These are phyloP conservation scores for Cryptococcus amylolentus DNA, from an alignment of 1,284 basidiomycete species.

Conservation along the genomic window DNA sequence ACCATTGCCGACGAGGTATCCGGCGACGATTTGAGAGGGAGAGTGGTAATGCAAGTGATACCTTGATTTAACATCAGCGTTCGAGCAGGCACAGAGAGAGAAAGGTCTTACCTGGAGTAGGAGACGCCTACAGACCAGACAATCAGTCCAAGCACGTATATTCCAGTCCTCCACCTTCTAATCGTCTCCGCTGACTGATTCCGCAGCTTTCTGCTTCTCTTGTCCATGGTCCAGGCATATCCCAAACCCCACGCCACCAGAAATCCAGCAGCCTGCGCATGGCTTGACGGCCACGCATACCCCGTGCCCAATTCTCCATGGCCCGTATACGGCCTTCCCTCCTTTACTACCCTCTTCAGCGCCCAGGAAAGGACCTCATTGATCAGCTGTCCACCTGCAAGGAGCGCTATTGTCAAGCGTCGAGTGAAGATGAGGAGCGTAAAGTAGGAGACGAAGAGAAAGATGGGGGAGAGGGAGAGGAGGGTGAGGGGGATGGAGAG, in stretches of 20 bases:
- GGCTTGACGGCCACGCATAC: slow-evolving; percentile 48
- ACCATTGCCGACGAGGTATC: slow-evolving; percentile 33
- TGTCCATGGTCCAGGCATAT: slow-evolving; percentile 22
- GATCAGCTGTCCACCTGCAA: slow-evolving; percentile 33
- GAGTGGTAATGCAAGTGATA: slow-evolving; percentile 47
- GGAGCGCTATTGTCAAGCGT: slow-evolving; percentile 36
- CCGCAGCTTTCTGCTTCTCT: slow-evolving; percentile 2
- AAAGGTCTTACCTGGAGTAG: slow-evolving; percentile 39
- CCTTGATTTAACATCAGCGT: slow-evolving; percentile 13
- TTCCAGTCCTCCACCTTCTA: slow-evolving; percentile 18
- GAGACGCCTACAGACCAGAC: slow-evolving; percentile 42
- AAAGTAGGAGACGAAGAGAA: slow-evolving; percentile 50
- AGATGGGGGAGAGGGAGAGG: slow-evolving; percentile 46
- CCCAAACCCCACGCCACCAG: slow-evolving; percentile 41
- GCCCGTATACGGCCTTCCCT: slow-evolving; percentile 33
- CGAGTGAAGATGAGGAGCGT: slow-evolving; percentile 43
- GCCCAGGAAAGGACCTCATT: slow-evolving; percentile 40
- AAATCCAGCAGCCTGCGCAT: slow-evolving; percentile 45
- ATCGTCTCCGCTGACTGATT: slow-evolving; percentile 6
- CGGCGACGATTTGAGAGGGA: slow-evolving; percentile 35
- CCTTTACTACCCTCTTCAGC: slow-evolving; percentile 35
- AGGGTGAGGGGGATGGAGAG: slow-evolving; percentile 46
- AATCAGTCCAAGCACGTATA: slow-evolving; percentile 36
- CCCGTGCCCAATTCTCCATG: slow-evolving; percentile 38
- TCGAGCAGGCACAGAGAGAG: neutral